Base-by-base conservation (phyloP, 2,329 filamentous ascomycete genomes). In the Capronia epimyces region DNA sequence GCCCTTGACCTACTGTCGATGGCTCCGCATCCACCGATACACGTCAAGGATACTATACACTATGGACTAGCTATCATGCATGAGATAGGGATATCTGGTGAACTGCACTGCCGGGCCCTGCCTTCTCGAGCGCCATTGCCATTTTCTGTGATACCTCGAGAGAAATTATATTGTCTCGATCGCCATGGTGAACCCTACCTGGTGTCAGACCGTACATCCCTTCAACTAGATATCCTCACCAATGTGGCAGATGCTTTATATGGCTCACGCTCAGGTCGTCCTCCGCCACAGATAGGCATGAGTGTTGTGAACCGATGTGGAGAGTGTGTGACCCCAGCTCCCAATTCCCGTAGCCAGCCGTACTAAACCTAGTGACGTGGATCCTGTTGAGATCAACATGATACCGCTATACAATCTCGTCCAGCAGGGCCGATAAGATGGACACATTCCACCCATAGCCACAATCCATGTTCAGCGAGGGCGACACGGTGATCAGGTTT, bases 361-460 rank as follows among this genome's bases (percentile, higher is more conserved):
- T 54, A 34, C 54, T 57, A 45, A 57, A 57, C 4, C 54, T 51
- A 29, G 51, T 54, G 32, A 57, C 47, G 29, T 57, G 51, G n/a
- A 54, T 51, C 20, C 45, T 37, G 37, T 57, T 51, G 1, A 44
- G 16, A 39, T 57, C 54, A n/a, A 57, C 42, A 21, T 41, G 50
- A 34, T 54, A 54, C 15, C 51, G 54, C 8, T 53, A 24, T 12
- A 53, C 50, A 18, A 57, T 54, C 37, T 57, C 54, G 15, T 54
- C 54, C 8, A 57, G 44, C 43, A 54, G 31, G 12, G 54, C 54
- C 4, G 51, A 46, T 27, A 57, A 34, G 20, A 57, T 52, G 3
- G 50, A 46, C 12, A 48, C 43, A 31, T 53, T 57, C 54, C 54
- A 57, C 2, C 54, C 51, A 18, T 57, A 57, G 3, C 54, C 54